phyloP scores from a whole-genome alignment of 805 yeast genomes.

The Maudiozyma serrabonitensis region DNA sequence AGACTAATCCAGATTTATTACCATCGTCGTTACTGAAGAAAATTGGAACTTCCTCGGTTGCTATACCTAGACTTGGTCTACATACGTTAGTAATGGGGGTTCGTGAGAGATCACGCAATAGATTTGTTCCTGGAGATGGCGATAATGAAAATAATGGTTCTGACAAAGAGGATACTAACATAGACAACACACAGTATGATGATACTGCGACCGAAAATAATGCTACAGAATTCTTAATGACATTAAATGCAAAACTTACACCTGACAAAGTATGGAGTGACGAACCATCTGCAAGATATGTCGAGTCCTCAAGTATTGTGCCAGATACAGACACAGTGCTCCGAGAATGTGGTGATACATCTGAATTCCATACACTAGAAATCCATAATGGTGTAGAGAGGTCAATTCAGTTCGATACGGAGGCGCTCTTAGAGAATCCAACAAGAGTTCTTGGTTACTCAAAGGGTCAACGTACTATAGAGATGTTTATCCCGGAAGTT shows the following conservation, averaged over 20 bases:
- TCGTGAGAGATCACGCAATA: constrained; percentile 31
- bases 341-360: constrained; percentile 26
- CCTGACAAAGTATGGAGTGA: constrained; percentile 23
- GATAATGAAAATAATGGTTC: constrained; percentile 3
- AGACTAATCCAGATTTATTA: not conserved
- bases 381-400: constrained; percentile 30
- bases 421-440: constrained; percentile 30
- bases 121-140: constrained; percentile 9
- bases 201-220: constrained; percentile 7
- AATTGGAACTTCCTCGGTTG: constrained; percentile 38
- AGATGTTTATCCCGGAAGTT: constrained; percentile 34
- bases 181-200: not conserved
- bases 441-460: constrained; percentile 32
- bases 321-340: constrained; percentile 26
- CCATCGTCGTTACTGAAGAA: constrained; percentile 11
- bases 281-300: constrained; percentile 22
- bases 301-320: constrained; percentile 19
- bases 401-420: constrained; percentile 28
- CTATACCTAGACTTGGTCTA: constrained; percentile 54
- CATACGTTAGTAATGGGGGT: constrained; percentile 56
- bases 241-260: constrained; percentile 21
- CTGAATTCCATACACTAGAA: constrained; percentile 23
- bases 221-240: constrained; percentile 22
- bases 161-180: constrained; percentile 1
- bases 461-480: constrained; percentile 30